phyloP scores from a whole-genome alignment of 2,329 filamentous ascomycete species.

The Arthrobotrys pseudoclavata region DNA sequence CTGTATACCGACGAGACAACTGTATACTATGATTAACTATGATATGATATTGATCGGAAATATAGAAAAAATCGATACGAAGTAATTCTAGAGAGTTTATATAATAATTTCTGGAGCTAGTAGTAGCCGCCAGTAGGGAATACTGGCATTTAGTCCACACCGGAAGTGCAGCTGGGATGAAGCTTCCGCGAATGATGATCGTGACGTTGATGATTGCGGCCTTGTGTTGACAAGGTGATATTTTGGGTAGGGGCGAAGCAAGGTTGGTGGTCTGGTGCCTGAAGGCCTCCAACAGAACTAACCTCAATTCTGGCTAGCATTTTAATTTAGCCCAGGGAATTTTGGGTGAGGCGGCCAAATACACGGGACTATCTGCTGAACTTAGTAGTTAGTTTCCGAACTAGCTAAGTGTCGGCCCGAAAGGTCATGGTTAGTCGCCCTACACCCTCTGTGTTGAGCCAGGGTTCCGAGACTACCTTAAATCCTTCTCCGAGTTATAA shows the following conservation, averaged over 20 bases:
- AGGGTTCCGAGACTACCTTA: no score
- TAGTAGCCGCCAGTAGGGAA: background rate
- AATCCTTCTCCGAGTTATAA: no score
- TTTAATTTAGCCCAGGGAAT: background rate
- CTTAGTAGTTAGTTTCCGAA: no score
- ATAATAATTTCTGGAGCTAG: background rate
- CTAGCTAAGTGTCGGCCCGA: no score
- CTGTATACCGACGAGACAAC: no score
- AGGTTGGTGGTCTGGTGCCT: conserved; percentile 11
- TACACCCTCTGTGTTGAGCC: no score
- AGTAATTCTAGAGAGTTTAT: background rate
- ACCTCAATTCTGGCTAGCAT: background rate
- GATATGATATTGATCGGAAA: background rate
- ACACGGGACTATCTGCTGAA: no score
- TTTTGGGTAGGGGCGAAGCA: conserved; percentile 20
- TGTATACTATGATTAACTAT: background rate
- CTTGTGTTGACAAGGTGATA: conserved; percentile 16
- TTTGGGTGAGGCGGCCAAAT: no score
- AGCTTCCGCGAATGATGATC: background rate
- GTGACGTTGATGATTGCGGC: conserved; percentile 2
- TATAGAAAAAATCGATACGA: background rate
- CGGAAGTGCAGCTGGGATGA: conserved; percentile 5
- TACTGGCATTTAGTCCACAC: no score
- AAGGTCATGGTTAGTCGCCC: no score
- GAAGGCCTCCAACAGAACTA: background rate